phyloP scores from a whole-genome alignment of 1,139 yeast species.

The Pichia sp. region DNA sequence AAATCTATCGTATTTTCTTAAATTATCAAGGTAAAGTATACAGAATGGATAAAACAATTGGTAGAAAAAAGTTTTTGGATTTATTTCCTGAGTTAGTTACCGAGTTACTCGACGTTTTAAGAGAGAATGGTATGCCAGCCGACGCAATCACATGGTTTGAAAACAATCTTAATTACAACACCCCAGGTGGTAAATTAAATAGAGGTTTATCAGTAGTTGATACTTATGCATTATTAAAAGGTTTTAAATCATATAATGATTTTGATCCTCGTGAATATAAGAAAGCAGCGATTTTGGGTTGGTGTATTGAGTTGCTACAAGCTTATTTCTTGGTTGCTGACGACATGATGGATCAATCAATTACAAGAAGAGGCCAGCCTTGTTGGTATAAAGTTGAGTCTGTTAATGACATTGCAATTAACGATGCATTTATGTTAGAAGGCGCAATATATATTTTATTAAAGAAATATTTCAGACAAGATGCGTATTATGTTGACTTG shows the following conservation, averaged over 20 bases:
- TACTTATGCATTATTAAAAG: slow-evolving; percentile 76
- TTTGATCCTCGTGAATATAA: slow-evolving; percentile 62
- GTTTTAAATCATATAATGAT: slow-evolving; percentile 51
- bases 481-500: slow-evolving; percentile 79
- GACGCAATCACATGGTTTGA: slow-evolving; percentile 88
- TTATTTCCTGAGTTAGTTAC: slow-evolving; percentile 74
- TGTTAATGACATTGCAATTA: slow-evolving; percentile 90
- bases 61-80: slow-evolving; percentile 59
- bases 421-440: slow-evolving; percentile 95
- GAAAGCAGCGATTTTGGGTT: slow-evolving; percentile 85
- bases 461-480: slow-evolving; percentile 81
- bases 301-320: slow-evolving; percentile 93
- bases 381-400: slow-evolving; percentile 88
- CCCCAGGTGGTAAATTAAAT: slow-evolving; percentile 95
- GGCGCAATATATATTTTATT: slow-evolving; percentile 86
- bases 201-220: slow-evolving; percentile 95
- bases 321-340: slow-evolving; percentile 97
- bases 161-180: slow-evolving; percentile 70
- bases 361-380: slow-evolving; percentile 97
- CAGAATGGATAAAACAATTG: slow-evolving; percentile 33
- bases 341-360: slow-evolving; percentile 97
- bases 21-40: not conserved
- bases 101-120: slow-evolving; percentile 62
- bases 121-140: slow-evolving; percentile 71
- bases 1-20: not conserved